phyloP scores from a whole-genome alignment of 2,329 filamentous ascomycete species.

The Zymoseptoria crescenta region DNA sequence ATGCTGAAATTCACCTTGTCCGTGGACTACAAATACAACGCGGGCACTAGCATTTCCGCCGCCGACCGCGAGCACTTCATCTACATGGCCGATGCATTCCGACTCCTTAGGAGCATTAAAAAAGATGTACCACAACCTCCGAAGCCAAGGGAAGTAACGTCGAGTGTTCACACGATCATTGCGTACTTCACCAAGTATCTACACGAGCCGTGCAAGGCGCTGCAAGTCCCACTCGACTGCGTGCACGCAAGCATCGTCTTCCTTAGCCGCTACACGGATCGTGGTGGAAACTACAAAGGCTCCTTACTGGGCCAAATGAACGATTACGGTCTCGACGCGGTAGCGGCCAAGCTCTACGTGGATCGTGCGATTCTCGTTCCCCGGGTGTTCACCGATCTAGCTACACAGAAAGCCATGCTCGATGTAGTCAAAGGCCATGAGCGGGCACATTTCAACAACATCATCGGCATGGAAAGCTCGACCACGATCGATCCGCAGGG shows the following conservation, averaged over 20 bases:
- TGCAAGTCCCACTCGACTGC: background rate
- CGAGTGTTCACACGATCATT: background rate
- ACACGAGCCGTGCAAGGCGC: conserved; percentile 1
- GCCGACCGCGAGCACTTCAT: conserved; percentile 2
- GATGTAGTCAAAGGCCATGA: background rate
- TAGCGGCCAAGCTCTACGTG: conserved; percentile 1
- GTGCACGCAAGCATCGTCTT: background rate
- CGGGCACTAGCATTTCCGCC: background rate
- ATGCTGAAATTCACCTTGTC: background rate
- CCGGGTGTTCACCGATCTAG: background rate
- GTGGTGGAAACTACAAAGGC: background rate
- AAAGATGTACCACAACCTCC: background rate
- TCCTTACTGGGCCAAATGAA: background rate
- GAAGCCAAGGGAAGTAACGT: background rate
- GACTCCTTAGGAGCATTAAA: background rate
- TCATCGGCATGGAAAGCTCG: background rate
- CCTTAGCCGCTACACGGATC: background rate
- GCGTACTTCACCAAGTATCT: conserved; percentile 4
- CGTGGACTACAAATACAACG: background rate
- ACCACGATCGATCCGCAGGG: background rate
- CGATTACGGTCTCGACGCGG: background rate
- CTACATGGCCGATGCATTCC: background rate
- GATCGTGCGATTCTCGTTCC: background rate
- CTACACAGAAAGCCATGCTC: background rate
- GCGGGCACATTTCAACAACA: background rate